phyloP scores from a whole-genome alignment of 78 protist species.

The Protostelium mycophagum region DNA sequence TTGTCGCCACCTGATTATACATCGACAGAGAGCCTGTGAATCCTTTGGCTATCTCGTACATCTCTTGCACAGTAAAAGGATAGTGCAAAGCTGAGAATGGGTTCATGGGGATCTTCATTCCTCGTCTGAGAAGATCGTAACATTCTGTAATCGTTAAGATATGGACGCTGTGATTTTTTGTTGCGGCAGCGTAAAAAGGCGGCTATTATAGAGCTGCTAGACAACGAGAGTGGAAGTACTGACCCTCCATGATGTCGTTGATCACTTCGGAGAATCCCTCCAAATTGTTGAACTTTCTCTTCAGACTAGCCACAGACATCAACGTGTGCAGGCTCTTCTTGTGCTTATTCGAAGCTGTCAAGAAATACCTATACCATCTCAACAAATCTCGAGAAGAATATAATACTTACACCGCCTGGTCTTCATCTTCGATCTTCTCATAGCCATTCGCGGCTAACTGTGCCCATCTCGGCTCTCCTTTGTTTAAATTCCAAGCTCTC shows the following conservation, averaged over 20 bases:
- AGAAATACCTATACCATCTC: not conserved
- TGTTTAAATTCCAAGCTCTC: not conserved
- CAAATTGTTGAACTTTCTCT: not conserved
- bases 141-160: not conserved
- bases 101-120: not conserved
- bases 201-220: too few species aligned
- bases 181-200: too few species aligned
- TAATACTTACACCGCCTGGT: not conserved
- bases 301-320: not conserved
- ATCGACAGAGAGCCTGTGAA: not conserved
- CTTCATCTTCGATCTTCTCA: not conserved
- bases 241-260: not conserved
- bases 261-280: not conserved
- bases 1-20: too few species aligned
- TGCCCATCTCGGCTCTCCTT: not conserved
- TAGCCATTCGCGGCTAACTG: not conserved
- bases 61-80: not conserved
- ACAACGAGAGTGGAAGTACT: too few species aligned
- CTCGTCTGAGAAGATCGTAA: not conserved
- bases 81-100: not conserved
- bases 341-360: not conserved
- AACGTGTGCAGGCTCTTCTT: not conserved
- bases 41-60: not conserved
- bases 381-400: not conserved
- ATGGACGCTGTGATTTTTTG: too few species aligned